phyloP scores from a whole-genome alignment of 306 rosid genomes.

The Ormosia emarginata region DNA sequence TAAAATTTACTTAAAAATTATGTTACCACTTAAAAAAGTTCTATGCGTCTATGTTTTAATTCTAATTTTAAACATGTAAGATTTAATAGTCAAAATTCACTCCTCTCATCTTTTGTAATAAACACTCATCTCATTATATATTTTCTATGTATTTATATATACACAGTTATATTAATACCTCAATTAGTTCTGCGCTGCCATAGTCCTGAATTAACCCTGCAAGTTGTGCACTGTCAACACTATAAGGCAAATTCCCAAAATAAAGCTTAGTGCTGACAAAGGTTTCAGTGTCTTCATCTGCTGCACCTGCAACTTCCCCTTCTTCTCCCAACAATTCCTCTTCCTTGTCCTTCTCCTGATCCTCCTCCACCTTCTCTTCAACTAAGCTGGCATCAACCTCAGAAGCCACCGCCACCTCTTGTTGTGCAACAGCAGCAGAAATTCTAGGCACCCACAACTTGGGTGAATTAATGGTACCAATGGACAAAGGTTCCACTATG shows the following conservation, averaged over 20 bases:
- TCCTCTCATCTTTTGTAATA: no score
- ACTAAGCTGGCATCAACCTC: slow-evolving; percentile 31
- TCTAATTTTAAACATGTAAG: no score
- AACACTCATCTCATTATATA: no score
- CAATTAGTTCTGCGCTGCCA: slow-evolving; percentile 80
- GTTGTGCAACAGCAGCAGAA: slow-evolving; percentile 59
- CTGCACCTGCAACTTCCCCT: slow-evolving; percentile 8
- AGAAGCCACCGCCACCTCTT: slow-evolving; percentile 43
- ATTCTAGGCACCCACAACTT: slow-evolving; percentile 46
- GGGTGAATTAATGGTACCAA: slow-evolving; percentile 14
- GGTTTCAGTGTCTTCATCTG: slow-evolving; percentile 23
- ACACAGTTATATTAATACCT: slow-evolving; percentile 38
- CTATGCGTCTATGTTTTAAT: no score
- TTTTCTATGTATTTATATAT: no score
- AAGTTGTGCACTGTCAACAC: slow-evolving; percentile 93
- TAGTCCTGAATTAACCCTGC: slow-evolving; percentile 81
- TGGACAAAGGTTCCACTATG: slow-evolving; percentile 33
- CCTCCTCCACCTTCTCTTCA: slow-evolving; percentile 12
- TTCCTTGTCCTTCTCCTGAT: not conserved
- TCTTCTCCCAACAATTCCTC: not conserved
- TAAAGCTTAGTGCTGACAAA: slow-evolving; percentile 71
- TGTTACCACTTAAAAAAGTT: no score
- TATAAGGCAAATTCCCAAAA: slow-evolving; percentile 91
- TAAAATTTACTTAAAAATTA: no score
- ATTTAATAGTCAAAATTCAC: no score